Base-by-base conservation (phyloP, 352 stramenopile species). In the Pythium grandisporangium region DNA sequence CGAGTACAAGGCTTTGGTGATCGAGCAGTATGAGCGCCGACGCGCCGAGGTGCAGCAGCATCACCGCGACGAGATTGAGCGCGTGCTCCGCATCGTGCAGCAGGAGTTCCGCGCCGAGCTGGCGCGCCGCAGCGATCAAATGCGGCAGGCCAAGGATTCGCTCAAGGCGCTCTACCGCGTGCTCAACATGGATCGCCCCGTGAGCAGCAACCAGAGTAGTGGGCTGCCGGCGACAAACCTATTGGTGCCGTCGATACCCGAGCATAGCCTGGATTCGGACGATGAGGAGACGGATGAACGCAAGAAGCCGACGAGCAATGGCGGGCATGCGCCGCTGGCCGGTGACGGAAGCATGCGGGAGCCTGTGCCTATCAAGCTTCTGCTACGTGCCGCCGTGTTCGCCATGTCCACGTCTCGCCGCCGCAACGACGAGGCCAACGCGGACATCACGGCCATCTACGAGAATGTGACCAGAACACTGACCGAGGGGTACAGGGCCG, bases 1-100 rank as follows among this genome's bases (percentile, higher is more conserved):
- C 17, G 74, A 84, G 44, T 87, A 87, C 63, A 87, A 87, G 51
- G 59, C 53, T 5, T 46, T 87, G 6, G 58, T 87, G n/a, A 65
- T 87, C 34, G 68, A 83, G 22, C 74, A 87, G 52, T 84, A 77
- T 36, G 70, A 71, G 30, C 59, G 68, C n/a, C 58, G 66, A 1
- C 74, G 83, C 37, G 53, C 36, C 30, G 61, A 83, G 17, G 66
- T 79, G 30, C 68, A 61, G 41, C 58, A 77, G 27, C 61, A 61
- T n/a, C 70, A 84, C 36, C 66, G 65, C 4, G 29, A 69, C n/a
- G 66, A 87, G 47, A 65, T 87, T 30, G 74, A 87, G 30, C 64
- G 68, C 4, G 46, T 84, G 16, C 55, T 87, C 22, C 34, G 66
- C 32, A 42, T 80, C 13, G 63, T 82, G 11, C 74, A 87, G 34